Base-by-base conservation (phyloP, 768 basidiomycete species). In the Xanthoconium stramineum region DNA sequence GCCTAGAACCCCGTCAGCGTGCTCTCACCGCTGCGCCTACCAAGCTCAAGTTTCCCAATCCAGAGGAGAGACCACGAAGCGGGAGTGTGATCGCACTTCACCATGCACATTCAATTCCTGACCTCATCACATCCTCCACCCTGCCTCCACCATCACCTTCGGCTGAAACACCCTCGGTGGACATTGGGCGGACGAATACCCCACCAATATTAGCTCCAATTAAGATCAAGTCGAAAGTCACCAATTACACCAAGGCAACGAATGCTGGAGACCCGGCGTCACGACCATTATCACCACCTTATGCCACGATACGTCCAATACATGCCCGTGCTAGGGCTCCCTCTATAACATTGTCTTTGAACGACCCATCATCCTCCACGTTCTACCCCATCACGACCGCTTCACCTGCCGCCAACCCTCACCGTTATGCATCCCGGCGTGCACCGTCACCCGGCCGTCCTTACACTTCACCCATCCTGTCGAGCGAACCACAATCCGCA, bases 211-310 rank as follows among this genome's bases (percentile, higher is more conserved):
- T 60, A 12, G 62, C 66, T 28, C 64, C 68, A n/a, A 49, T 71
- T 58, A 77, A 74, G 64, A 79, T 90, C 58, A 88, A 80, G 69
- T 81, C 88, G 19, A 89, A 83, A 64, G 76, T 89, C 28, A 79
- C 85, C 0, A 69, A 72, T 37, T 58, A 83, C 43, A 80, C 76
- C 20, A 82, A 72, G 64, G 29, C 63, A 50, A 50, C 52, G 6
- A 61, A n/a, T 33, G 35, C 43, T 7, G 60, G 32, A 17, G 65
- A 65, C n/a, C 70, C 74, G 0, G 68, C 76, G 3, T 81, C 80
- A 28, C 71, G 77, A 53, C 76, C 70, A n/a, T 28, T 62, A n/a
- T 69, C 70, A 12, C 65, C 72, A 12, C 59, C 72, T 40, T 68
- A 61, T 64, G 66, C 60, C 35, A 71, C 71, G 12, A 69, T 69